Conservation (phyloP, 768 basidiomycete species). For the Butyriboletus loyo region DNA sequence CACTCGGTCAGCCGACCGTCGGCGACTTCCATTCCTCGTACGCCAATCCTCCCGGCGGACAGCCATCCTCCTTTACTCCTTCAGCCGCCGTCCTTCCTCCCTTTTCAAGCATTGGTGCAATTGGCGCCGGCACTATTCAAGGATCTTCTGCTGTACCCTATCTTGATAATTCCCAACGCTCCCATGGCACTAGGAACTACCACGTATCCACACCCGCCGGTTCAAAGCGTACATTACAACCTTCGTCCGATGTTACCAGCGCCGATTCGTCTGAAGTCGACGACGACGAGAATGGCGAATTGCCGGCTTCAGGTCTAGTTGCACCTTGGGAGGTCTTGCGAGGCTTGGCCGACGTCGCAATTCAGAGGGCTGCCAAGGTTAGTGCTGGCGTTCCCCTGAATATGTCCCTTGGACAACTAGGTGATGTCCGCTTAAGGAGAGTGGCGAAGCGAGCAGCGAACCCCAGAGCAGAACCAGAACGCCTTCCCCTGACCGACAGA, state of each 20-base stretch:
- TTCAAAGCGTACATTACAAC: constrained; percentile 58
- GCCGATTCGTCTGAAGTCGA: constrained; percentile 84
- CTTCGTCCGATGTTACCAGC: constrained; percentile 67
- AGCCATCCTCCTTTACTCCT: constrained; percentile 32
- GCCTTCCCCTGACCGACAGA: constrained; percentile 66
- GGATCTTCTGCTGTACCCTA: constrained; percentile 59
- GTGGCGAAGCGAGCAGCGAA: constrained; percentile 67
- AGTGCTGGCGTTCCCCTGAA: constrained; percentile 7
- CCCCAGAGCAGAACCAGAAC: constrained; percentile 73
- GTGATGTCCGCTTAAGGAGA: constrained; percentile 50
- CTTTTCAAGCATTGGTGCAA: constrained; percentile 64
- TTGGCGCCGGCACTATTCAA: constrained; percentile 44
- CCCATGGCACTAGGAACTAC: constrained; percentile 32
- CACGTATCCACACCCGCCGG: constrained; percentile 32
- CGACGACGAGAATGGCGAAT: constrained; percentile 75
- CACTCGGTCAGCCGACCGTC: constrained; percentile 32
- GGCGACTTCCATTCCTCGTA: constrained; percentile 47
- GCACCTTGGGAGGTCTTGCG: constrained; percentile 86
- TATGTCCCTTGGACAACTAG: constrained; percentile 1
- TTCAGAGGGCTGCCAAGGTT: constrained; percentile 76
- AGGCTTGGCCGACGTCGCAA: constrained; percentile 78
- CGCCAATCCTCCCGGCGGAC: constrained; percentile 35
- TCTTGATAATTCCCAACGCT: constrained; percentile 37
- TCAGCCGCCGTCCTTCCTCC: constrained; percentile 63
- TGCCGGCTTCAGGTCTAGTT: constrained; percentile 77